These are phyloP conservation scores for Neurospora sp. DNA, from an alignment of 495 filamentous ascomycete species.

Conservation along the genomic window DNA sequence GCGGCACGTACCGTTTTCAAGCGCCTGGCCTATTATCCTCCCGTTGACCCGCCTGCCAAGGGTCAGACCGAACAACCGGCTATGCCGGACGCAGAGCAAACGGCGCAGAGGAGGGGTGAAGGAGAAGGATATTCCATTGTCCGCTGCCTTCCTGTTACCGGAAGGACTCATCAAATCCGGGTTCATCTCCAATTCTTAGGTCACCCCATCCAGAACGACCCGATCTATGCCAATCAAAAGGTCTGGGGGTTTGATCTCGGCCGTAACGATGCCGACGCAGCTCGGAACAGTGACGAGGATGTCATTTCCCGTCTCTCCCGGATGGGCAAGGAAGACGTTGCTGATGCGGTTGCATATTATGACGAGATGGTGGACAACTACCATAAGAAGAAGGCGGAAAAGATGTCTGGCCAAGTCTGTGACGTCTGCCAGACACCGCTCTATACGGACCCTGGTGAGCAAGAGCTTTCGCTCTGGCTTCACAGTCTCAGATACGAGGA, in stretches of 20 bases:
- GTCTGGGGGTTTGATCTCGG: constrained; percentile 82
- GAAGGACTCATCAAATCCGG: constrained; percentile 87
- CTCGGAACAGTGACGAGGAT: constrained; percentile 68
- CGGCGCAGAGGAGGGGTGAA: constrained; percentile 12
- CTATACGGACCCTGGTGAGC: constrained; percentile 80
- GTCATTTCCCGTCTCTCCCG: constrained; percentile 71
- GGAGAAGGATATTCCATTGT: constrained; percentile 83
- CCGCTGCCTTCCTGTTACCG: constrained; percentile 84
- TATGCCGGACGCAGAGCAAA: constrained; percentile 9
- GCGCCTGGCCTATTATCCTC: constrained; percentile 76
- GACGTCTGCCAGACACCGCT: constrained; percentile 74
- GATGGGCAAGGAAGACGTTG: constrained; percentile 92
- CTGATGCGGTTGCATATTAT: constrained; percentile 86
- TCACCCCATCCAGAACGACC: constrained; percentile 92
- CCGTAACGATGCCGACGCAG: constrained; percentile 51
- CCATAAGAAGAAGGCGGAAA: constrained; percentile 77
- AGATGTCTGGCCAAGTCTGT: constrained; percentile 77
- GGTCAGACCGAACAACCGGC: constrained; percentile 2
- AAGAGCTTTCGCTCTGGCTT: constrained; percentile 88
- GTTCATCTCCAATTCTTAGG: constrained; percentile 93
- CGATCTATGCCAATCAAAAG: constrained; percentile 87
- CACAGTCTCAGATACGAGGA: constrained; percentile 86
- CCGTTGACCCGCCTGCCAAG: constrained; percentile 16
- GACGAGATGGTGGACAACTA: constrained; percentile 85
- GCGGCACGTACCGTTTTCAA: constrained; percentile 82